Base-by-base conservation (phyloP, 768 basidiomycete genomes). In the Pholiota molesta region DNA sequence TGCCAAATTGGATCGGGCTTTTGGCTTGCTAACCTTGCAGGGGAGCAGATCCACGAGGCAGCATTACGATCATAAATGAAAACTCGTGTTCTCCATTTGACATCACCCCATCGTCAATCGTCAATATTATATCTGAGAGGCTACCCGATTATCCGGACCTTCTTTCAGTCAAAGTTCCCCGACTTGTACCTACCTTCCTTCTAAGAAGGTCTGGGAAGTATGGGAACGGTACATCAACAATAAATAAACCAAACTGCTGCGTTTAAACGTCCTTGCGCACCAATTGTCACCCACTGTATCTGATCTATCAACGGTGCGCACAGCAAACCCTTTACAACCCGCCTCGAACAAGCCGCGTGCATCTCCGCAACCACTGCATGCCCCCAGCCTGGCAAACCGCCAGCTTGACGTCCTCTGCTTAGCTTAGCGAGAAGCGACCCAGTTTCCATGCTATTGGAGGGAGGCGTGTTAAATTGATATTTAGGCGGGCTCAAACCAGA, bases 281-380 rank as follows among this genome's bases (percentile, higher is more conserved):
- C 42, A 49, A 3, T 23, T 49, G 47, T 49, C 47, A 49, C 47
- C 47, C 8, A 10, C 47, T 23, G 47, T 60, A 62, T 55, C 64
- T 61, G 60, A 60, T 68, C 62, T 67, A 61, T 65, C 66, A 65
- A 66, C 52, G 44, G 60, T 59, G 61, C 65, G 62, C 68, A 70
- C 67, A 67, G 65, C 66, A 74, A 49, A 49, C 73, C 77, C 77
- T 76, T 72, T 70, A 66, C 68, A 73, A 71, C 19, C 67, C 64
- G 73, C 75, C 77, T 74, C 75, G 73, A 74, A 76, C 70, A 71
- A 71, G 76, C 84, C 84, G 79, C 84, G 83, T 84, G 83, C 71
- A 68, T 72, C 70, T 71, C 68, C 61, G 66, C 66, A 65, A 64
- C 64, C 63, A 63, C 65, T 81, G 79, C 82, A 83, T 82, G 82